A percentile compares a stretch with the other conserved stretches of the same genome.
These are phyloP conservation scores for Erodium maritimum DNA, from an alignment of 345 rosid species.

Conservation along the genomic window DNA sequence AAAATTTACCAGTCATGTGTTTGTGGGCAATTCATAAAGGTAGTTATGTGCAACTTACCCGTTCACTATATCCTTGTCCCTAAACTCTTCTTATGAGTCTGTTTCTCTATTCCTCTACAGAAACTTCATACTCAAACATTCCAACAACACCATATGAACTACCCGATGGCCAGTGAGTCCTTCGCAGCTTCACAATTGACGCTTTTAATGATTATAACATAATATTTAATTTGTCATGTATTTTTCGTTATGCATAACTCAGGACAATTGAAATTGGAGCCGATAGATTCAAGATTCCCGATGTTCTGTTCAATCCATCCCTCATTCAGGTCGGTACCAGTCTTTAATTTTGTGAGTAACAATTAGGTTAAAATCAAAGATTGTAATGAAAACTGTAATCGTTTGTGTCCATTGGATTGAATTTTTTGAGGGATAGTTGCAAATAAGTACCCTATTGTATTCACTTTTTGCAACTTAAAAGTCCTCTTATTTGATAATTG, in stretches of 20 bases:
- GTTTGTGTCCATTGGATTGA: too few relatives aligned
- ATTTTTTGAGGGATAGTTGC: too few relatives aligned
- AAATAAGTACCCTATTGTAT: too few relatives aligned
- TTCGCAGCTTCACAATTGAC: conserved; percentile 3
- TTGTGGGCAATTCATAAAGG: too few relatives aligned
- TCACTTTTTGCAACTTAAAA: too few relatives aligned
- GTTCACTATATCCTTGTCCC: background rate
- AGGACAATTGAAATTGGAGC: conserved; percentile 97
- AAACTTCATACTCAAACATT: conserved; percentile 80
- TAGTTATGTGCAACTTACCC: too few relatives aligned
- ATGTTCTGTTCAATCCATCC: conserved; percentile 84
- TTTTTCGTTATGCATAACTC: conserved; percentile 14
- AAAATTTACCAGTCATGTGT: too few relatives aligned
- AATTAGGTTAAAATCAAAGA: too few relatives aligned
- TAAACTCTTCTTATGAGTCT: background rate
- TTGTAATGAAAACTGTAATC: too few relatives aligned
- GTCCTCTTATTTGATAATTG: too few relatives aligned
- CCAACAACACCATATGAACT: conserved; percentile 98
- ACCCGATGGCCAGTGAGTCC: conserved; percentile 99
- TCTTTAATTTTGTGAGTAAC: conserved; percentile 1
- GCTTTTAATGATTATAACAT: background rate
- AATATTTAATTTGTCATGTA: background rate
- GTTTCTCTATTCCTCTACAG: conserved; percentile 25
- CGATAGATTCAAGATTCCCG: conserved; percentile 94
- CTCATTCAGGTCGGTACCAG: conserved; percentile 53